Evolutionary conservation across 148 eudicot genomes (phyloP), one percentile per base, ranked within the genome.

Genomic region (Limonium bicolor): DNA sequence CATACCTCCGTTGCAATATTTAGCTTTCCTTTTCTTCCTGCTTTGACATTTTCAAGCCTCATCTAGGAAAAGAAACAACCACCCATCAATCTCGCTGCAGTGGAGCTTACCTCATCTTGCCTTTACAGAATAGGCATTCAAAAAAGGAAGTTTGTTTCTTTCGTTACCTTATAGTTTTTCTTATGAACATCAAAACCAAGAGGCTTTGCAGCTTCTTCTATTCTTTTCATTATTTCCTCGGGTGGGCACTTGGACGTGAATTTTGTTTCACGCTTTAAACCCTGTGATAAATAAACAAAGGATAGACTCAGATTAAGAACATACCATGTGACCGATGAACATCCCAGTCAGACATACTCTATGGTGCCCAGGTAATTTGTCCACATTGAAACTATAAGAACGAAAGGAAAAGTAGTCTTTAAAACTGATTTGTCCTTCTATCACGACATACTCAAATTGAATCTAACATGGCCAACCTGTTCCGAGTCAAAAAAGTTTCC

Each of bases 1-100:
- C 28, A 34, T 67, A 88, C 97, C 94, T 88, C 87, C 4, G 97
- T 80, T 29, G 97, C 80, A 53, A 88, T 66, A 64, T 88, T 84
- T 27, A 88, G 82, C 69, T 88, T 88, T 48, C 97, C 97, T 62
- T 88, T 88, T 52, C 97, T 71, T 53, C 97, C 97, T 56, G 97
- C 97, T 70, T 88, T 88, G 27, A 68, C 52, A 60, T 72, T 88
- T 64, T 80, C 69, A 41, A 88, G 97, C 73, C 97, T 84, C 92
- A 88, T 68, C 94, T 88, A 72, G 29, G 50, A 38, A 16, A 43
- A 57, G 36, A 31, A 35, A 43, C n/a, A n/a, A n/a, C n/a, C n/a
- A n/a, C n/a, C n/a, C n/a, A n/a, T n/a, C n/a, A n/a, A n/a, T n/a
- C n/a, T n/a, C n/a, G n/a, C n/a, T n/a, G n/a, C n/a, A n/a, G n/a